phyloP scores from a whole-genome alignment of 129 eudicot species.

The Arctium lappa region DNA sequence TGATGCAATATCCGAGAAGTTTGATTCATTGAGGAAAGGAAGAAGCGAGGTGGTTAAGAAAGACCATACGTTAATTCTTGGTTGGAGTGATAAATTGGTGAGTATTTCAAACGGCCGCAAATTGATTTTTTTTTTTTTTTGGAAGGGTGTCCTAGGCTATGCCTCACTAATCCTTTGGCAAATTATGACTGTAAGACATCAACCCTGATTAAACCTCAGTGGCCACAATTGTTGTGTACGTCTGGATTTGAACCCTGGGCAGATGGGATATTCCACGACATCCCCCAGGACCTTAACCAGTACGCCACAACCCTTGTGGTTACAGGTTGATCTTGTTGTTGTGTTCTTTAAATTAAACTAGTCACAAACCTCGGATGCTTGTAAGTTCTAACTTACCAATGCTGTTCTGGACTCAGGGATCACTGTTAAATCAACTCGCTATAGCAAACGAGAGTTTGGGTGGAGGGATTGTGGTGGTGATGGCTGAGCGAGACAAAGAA shows the following conservation, averaged over 20 bases:
- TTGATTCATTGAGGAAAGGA: conserved; percentile 88
- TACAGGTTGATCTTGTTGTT: too few species aligned
- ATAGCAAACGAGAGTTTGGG: conserved; percentile 90
- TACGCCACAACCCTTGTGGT: too few species aligned
- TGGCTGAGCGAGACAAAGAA: conserved; percentile 94
- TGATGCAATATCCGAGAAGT: conserved; percentile 90
- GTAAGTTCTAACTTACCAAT: neutral
- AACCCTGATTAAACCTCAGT: too few species aligned
- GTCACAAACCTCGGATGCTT: neutral
- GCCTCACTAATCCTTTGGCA: too few species aligned
- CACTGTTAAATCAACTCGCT: conserved; percentile 75
- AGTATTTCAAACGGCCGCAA: conserved; percentile 5
- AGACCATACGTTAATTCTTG: conserved; percentile 76
- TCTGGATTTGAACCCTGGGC: too few species aligned
- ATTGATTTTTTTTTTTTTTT: too few species aligned
- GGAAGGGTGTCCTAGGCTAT: too few species aligned
- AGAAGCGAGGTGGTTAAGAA: conserved; percentile 88
- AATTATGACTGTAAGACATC: too few species aligned
- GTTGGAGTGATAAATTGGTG: conserved; percentile 93
- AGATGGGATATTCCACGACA: too few species aligned
- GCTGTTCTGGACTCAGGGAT: conserved; percentile 52
- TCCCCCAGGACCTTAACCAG: too few species aligned
- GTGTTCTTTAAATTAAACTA: too few species aligned
- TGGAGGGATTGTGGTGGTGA: conserved; percentile 80
- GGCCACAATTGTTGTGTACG: too few species aligned